These are phyloP conservation scores for Globisporangium nagaii DNA, from an alignment of 352 stramenopile genomes.

Conservation along the genomic window DNA sequence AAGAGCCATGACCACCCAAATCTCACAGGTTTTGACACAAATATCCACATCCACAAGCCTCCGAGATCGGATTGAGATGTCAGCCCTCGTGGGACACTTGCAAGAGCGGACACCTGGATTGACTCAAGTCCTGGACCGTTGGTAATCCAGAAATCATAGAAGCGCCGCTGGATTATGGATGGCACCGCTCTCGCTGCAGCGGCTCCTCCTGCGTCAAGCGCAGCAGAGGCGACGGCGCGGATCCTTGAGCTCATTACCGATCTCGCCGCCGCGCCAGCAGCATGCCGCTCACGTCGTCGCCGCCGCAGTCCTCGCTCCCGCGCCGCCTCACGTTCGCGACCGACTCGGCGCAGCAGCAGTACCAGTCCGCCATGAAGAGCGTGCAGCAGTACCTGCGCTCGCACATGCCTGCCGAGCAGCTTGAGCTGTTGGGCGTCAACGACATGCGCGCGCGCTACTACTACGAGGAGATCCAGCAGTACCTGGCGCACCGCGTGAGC, in stretches of 20 bases:
- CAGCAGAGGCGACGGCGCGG: neutral
- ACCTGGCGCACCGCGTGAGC: slow-evolving; percentile 33
- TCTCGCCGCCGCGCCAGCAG: neutral
- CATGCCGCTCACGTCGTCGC: slow-evolving; percentile 8
- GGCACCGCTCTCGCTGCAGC: neutral
- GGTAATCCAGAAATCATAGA: neutral
- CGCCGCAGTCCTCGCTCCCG: neutral
- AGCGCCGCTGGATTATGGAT: neutral
- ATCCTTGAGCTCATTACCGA: slow-evolving; percentile 2
- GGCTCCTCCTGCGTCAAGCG: neutral
- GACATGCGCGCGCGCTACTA: slow-evolving; percentile 41
- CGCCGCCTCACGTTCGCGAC: slow-evolving; percentile 13
- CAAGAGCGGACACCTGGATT: neutral
- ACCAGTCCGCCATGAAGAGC: slow-evolving; percentile 39
- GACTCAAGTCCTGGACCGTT: neutral
- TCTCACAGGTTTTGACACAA: too few relatives aligned
- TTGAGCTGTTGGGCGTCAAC: slow-evolving; percentile 43
- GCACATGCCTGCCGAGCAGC: slow-evolving; percentile 24
- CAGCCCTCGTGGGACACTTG: neutral
- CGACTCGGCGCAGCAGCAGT: slow-evolving; percentile 21
- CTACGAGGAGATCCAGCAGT: slow-evolving; percentile 58
- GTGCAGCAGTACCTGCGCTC: slow-evolving; percentile 46
- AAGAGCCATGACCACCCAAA: too few relatives aligned
- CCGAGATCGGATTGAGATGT: too few relatives aligned
- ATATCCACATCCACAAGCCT: too few relatives aligned